These are phyloP conservation scores for Pinus tabuliformis DNA, from an alignment of 75 land plant genomes.

Conservation along the genomic window DNA sequence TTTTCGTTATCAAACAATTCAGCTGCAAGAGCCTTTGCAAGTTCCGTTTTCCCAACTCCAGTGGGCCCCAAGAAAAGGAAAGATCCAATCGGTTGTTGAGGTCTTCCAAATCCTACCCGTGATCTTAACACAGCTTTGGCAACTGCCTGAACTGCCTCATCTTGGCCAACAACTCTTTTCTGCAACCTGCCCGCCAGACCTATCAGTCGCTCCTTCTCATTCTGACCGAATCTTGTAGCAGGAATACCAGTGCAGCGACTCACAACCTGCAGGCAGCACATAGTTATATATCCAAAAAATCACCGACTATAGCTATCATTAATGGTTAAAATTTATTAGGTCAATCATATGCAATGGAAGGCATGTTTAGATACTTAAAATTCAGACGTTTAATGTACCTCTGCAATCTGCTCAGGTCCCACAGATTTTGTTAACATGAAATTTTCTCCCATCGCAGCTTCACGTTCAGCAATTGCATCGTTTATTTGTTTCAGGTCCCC, in stretches of 20 bases:
- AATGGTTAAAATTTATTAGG: too few relatives aligned
- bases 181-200: constrained; percentile 85
- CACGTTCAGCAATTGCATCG: constrained; percentile 63
- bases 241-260: constrained; percentile 98
- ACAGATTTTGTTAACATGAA: constrained; percentile 89
- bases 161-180: constrained; percentile 88
- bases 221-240: constrained; percentile 90
- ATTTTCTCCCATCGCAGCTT: constrained; percentile 56
- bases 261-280: constrained; percentile 52
- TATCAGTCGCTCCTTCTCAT: constrained; percentile 81
- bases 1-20: constrained; percentile 73
- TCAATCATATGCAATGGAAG: not conserved
- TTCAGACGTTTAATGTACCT: constrained; percentile 30
- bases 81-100: constrained; percentile 92
- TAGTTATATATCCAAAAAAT: not conserved
- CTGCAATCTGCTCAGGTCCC: constrained; percentile 96
- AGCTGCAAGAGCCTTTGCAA: constrained; percentile 94
- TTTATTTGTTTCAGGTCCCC: constrained; percentile 91
- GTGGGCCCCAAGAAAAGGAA: constrained; percentile 91
- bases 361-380: too few relatives aligned
- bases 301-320: not conserved
- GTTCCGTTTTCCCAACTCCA: constrained; percentile 98
- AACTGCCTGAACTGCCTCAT: constrained; percentile 86
- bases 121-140: constrained; percentile 94
- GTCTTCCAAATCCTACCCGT: constrained; percentile 85